Percentiles rank a stretch among this genome's conserved stretches.
These are phyloP conservation scores for Boletellus ananas DNA, from an alignment of 768 basidiomycete species.

Conservation along the genomic window DNA sequence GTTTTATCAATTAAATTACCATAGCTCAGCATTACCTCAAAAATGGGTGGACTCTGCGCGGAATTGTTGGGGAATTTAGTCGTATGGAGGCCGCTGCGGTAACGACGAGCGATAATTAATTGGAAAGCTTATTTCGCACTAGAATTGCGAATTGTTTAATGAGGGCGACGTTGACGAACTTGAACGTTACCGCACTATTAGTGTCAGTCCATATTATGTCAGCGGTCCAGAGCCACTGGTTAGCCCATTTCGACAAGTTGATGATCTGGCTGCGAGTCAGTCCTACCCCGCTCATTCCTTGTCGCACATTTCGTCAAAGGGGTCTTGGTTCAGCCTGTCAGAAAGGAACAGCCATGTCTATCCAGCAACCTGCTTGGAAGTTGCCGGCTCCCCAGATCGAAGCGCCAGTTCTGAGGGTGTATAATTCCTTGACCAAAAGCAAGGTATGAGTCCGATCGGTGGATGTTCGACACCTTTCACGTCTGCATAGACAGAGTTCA, in stretches of 20 bases:
- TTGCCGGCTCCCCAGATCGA: slow-evolving; percentile 35
- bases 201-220: slow-evolving; percentile 17
- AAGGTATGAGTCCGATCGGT: slow-evolving; percentile 57
- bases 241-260: slow-evolving; percentile 1
- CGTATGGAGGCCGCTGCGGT: too few relatives aligned
- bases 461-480: slow-evolving; percentile 7
- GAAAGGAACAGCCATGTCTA: slow-evolving; percentile 41
- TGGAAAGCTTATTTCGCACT: background rate
- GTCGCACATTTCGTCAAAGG: slow-evolving; percentile 6
- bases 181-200: too few relatives aligned
- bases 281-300: slow-evolving; percentile 1
- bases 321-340: slow-evolving; percentile 3
- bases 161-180: too few relatives aligned
- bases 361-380: slow-evolving; percentile 54
- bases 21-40: too few relatives aligned
- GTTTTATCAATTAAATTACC: too few relatives aligned
- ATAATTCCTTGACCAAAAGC: slow-evolving; percentile 87
- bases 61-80: too few relatives aligned
- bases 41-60: too few relatives aligned
- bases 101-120: background rate
- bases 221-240: slow-evolving; percentile 5
- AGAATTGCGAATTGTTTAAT: too few relatives aligned
- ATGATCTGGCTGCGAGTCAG: slow-evolving; percentile 25
- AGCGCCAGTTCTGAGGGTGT: slow-evolving; percentile 63
- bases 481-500: slow-evolving; percentile 64